A percentile compares a stretch with the other conserved stretches of the same genome.
These are phyloP conservation scores for Cupressus sempervirens DNA, from an alignment of 75 land plant genomes.

Conservation along the genomic window DNA sequence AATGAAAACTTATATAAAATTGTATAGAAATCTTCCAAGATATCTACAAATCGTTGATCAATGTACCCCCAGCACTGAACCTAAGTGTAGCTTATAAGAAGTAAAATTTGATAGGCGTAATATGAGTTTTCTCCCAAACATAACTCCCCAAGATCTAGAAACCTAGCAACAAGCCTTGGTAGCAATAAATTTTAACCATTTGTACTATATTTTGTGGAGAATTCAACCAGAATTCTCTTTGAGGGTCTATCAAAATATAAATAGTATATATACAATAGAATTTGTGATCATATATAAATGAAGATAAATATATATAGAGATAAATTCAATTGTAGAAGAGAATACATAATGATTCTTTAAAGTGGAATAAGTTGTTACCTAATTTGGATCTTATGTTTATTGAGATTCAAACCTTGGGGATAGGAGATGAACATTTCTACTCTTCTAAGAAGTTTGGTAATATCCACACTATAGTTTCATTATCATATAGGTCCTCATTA, in stretches of 20 bases:
- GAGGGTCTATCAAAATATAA: conserved; percentile 4
- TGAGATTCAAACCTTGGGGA: conserved; percentile 14
- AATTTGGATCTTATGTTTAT: conserved; percentile 18
- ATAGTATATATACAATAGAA: neutral
- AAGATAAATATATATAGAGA: neutral
- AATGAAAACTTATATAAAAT: too few species aligned
- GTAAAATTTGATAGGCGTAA: too few species aligned
- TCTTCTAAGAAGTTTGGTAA: conserved; percentile 18
- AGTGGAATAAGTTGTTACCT: conserved; percentile 3
- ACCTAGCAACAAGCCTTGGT: too few species aligned
- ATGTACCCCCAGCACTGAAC: too few species aligned
- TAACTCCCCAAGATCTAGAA: too few species aligned
- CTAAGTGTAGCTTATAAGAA: too few species aligned
- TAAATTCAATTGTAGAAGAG: neutral
- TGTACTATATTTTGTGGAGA: conserved; percentile 24
- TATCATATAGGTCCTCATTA: neutral
- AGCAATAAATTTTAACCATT: too few species aligned
- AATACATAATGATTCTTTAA: too few species aligned
- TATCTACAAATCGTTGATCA: too few species aligned
- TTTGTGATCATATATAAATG: too few species aligned
- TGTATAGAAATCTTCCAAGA: too few species aligned
- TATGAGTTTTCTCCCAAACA: too few species aligned
- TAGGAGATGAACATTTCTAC: conserved; percentile 44
- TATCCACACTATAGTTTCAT: conserved; percentile 28
- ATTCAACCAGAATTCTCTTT: conserved; percentile 28